Conservation (phyloP, 306 rosid species). For the Cucurbita ficifolia region DNA sequence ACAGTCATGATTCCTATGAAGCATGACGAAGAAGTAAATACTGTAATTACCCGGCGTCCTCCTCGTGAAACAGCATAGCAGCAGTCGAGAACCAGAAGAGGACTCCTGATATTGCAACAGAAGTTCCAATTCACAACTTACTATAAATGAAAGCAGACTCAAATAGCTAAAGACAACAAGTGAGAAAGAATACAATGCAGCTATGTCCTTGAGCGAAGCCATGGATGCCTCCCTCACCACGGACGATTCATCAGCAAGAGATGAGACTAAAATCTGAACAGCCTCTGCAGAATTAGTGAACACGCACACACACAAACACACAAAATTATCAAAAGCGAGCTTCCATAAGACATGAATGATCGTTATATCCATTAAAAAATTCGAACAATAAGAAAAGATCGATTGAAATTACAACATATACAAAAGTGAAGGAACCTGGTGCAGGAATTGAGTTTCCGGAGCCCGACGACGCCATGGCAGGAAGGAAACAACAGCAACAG, state of each 20-base stretch:
- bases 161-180: not conserved
- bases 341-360: constrained; percentile 6
- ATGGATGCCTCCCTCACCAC: constrained; percentile 64
- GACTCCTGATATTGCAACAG: constrained; percentile 34
- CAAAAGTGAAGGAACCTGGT: constrained; percentile 28
- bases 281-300: constrained; percentile 42
- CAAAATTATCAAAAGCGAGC: not conserved
- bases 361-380: not conserved
- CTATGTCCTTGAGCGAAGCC: constrained; percentile 70
- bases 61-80: constrained; percentile 74
- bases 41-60: constrained; percentile 59
- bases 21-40: not conserved
- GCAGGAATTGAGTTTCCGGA: constrained; percentile 46
- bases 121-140: not conserved
- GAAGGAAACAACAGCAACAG: not conserved
- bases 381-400: not conserved
- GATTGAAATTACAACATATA: not conserved
- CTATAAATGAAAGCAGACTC: not conserved
- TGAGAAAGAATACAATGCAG: constrained; percentile 36
- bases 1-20: not conserved
- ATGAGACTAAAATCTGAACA: constrained; percentile 67
- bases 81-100: constrained; percentile 74
- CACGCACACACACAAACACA: not conserved
- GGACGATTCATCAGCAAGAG: constrained; percentile 68
- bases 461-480: constrained; percentile 56